Percentiles rank a stretch among this genome's conserved stretches.
Evolutionary conservation across 2,329 filamentous ascomycete species (phyloP).

Genomic region (Blastomyces emzantsi): DNA sequence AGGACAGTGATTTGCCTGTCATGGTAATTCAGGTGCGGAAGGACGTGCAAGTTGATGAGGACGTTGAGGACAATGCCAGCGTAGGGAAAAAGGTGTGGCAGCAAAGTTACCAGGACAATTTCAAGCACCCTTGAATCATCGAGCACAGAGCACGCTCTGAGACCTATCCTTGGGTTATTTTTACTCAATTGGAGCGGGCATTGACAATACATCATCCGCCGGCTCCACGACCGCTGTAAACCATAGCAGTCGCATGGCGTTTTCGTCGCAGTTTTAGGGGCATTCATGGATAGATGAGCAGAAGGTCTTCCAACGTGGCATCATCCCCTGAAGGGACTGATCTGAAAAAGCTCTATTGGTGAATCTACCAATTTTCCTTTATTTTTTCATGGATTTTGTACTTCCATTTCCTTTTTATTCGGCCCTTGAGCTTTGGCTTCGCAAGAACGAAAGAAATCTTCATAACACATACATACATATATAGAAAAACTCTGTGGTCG

Average conservation of each 20-base stretch:
- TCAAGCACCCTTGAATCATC: not conserved
- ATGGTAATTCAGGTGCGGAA: constrained; percentile 8
- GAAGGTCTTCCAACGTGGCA: not conserved
- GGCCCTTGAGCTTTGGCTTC: not conserved
- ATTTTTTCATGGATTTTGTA: not conserved
- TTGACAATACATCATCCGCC: not conserved
- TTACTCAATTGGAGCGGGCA: not conserved
- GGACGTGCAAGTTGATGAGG: constrained; percentile 1
- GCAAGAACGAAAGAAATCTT: not conserved
- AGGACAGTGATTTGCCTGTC: not conserved
- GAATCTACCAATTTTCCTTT: not conserved
- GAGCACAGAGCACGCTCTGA: not conserved
- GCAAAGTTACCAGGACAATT: not conserved
- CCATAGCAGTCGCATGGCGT: not conserved
- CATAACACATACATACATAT: not conserved
- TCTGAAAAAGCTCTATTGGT: not conserved
- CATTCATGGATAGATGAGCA: not conserved
- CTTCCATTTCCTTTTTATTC: not conserved
- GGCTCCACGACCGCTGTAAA: not conserved
- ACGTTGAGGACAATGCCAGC: not conserved
- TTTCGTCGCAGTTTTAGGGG: not conserved
- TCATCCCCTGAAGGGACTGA: not conserved
- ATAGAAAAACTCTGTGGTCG: not conserved
- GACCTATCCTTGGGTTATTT: not conserved
- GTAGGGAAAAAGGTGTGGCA: not conserved